A percentile compares a stretch with the other conserved stretches of the same genome.
These are phyloP conservation scores for Globisporangium alternatum DNA, from an alignment of 352 stramenopile genomes.

Conservation along the genomic window DNA sequence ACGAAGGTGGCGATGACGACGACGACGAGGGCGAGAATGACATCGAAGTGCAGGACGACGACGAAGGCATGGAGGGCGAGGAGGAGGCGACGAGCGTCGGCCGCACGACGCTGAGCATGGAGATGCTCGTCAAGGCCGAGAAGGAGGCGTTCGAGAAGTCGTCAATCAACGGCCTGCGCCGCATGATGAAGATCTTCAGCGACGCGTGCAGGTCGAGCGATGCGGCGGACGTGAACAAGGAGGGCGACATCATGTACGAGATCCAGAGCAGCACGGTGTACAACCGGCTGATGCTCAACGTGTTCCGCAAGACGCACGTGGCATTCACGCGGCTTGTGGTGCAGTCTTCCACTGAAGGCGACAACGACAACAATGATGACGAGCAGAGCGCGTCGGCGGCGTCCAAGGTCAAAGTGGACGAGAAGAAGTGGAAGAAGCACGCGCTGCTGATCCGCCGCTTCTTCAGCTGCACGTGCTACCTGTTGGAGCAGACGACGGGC, in stretches of 20 bases:
- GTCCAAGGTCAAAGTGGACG: slow-evolving; percentile 45
- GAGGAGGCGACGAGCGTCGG: slow-evolving; percentile 31
- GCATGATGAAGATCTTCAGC: slow-evolving; percentile 93
- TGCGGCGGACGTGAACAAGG: slow-evolving; percentile 62
- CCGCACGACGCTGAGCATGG: slow-evolving; percentile 74
- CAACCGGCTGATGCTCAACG: slow-evolving; percentile 94
- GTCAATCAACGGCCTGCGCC: slow-evolving; percentile 85
- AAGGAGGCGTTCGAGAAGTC: slow-evolving; percentile 89
- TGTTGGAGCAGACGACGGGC: slow-evolving; percentile 86
- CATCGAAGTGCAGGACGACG: slow-evolving; percentile 19
- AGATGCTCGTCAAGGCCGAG: slow-evolving; percentile 74
- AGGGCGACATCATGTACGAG: slow-evolving; percentile 84
- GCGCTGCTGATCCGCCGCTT: slow-evolving; percentile 89
- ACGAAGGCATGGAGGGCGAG: slow-evolving; percentile 8
- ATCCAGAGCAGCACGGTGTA: slow-evolving; percentile 94
- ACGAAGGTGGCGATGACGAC: slow-evolving; percentile 26
- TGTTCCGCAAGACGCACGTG: slow-evolving; percentile 87
- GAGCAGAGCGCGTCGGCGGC: slow-evolving; percentile 10
- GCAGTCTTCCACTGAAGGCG: slow-evolving; percentile 15
- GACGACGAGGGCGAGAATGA: slow-evolving; percentile 15
- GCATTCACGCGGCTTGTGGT: slow-evolving; percentile 82
- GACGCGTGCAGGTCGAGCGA: slow-evolving; percentile 93
- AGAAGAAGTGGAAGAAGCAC: slow-evolving; percentile 81
- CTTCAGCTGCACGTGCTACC: slow-evolving; percentile 90
- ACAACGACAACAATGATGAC: slow-evolving; percentile 26